Conservation (phyloP, 1,284 basidiomycete genomes). For the Athelia sp. region DNA sequence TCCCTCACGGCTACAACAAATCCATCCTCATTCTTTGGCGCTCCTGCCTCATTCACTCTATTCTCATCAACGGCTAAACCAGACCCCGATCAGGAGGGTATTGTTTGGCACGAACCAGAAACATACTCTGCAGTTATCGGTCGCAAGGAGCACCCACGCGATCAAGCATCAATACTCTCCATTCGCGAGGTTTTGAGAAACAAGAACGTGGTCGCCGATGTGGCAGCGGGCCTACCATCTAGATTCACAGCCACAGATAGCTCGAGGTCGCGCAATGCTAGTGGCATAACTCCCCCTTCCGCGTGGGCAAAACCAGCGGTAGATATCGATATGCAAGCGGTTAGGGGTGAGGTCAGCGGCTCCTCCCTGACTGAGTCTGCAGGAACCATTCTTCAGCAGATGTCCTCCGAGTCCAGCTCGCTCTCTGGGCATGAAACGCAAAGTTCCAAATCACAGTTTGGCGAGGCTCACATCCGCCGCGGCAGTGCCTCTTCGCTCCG, state of each 20-base stretch:
- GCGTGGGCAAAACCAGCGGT: constrained; percentile 60
- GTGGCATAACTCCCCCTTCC: constrained; percentile 29
- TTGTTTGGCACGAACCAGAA: constrained; percentile 59
- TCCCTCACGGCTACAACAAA: constrained; percentile 14
- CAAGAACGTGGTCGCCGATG: constrained; percentile 25
- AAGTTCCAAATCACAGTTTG: constrained; percentile 18
- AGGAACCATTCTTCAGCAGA: constrained; percentile 45
- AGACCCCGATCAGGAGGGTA: constrained; percentile 56
- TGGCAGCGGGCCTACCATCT: constrained; percentile 13
- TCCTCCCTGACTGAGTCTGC: constrained; percentile 32
- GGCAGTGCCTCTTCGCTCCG: constrained; percentile 35
- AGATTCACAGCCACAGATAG: constrained; percentile 16
- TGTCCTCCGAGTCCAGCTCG: constrained; percentile 19
- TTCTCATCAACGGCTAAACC: constrained; percentile 33
- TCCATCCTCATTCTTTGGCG: constrained; percentile 40
- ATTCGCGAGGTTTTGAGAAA: constrained; percentile 58
- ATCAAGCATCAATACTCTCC: constrained; percentile 49
- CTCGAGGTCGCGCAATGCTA: constrained; percentile 8
- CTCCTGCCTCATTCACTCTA: constrained; percentile 39
- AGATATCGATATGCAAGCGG: constrained; percentile 45
- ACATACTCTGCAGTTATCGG: constrained; percentile 52
- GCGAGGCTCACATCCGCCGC: constrained; percentile 34
- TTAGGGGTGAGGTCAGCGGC: constrained; percentile 42
- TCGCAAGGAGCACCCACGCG: constrained; percentile 58
- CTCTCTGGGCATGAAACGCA: constrained; percentile 12